These are phyloP conservation scores for Penicillium sp. DNA, from an alignment of 2,329 filamentous ascomycete species.

Conservation along the genomic window DNA sequence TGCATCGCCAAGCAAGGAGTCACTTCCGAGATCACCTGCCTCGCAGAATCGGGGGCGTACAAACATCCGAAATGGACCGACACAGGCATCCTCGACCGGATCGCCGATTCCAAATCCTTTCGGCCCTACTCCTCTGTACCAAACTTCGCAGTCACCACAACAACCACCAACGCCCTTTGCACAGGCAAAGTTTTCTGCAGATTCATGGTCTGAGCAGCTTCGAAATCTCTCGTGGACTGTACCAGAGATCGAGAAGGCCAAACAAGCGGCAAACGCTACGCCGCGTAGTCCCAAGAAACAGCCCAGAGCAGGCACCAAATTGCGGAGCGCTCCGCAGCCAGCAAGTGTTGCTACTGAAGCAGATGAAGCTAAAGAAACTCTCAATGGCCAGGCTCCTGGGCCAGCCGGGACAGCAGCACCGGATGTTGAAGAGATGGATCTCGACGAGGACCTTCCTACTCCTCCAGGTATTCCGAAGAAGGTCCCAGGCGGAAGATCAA, in stretches of 20 bases:
- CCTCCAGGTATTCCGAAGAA: constrained; percentile 12
- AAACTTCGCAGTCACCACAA: constrained; percentile 7
- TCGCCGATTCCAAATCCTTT: constrained; percentile 23
- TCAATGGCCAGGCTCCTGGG: constrained; percentile 23
- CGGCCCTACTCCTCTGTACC: constrained; percentile 14
- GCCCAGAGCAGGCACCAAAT: constrained; percentile 29
- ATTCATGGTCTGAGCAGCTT: constrained; percentile 42
- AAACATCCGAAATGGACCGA: constrained; percentile 22
- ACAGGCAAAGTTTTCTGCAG: constrained; percentile 39
- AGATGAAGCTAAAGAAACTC: constrained; percentile 38
- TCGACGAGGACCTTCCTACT: constrained; percentile 42
- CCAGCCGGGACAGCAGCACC: constrained; percentile 18
- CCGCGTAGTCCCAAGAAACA: constrained; percentile 39
- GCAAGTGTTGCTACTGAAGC: constrained; percentile 42
- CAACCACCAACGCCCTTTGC: constrained; percentile 35
- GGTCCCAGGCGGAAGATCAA: neutral
- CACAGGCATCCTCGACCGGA: constrained; percentile 17
- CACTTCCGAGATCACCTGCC: constrained; percentile 19
- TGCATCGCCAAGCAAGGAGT: constrained; percentile 25
- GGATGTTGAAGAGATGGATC: constrained; percentile 47
- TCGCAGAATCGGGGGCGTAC: constrained; percentile 24
- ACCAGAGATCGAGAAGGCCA: constrained; percentile 30
- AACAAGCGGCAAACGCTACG: constrained; percentile 28
- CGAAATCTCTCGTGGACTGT: constrained; percentile 36
- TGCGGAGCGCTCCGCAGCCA: constrained; percentile 32